A percentile compares a stretch with the other conserved stretches of the same genome.
These are phyloP conservation scores for Suhomyces anneliseae DNA, from an alignment of 1,139 yeast species.

Conservation along the genomic window DNA sequence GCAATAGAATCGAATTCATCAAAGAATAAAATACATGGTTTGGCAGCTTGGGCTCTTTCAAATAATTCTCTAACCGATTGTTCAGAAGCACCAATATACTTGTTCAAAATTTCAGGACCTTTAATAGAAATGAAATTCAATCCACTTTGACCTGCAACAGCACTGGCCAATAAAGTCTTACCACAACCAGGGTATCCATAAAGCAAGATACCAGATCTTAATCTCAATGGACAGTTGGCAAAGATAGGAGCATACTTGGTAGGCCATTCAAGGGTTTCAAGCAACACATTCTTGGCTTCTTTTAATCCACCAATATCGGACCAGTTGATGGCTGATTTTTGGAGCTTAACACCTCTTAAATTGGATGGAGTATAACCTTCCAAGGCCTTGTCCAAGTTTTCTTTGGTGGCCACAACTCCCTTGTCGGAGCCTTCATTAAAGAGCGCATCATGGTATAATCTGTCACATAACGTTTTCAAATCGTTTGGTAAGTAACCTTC, in stretches of 20 bases:
- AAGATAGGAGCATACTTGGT: constrained; percentile 94
- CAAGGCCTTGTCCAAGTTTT: constrained; percentile 57
- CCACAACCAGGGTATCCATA: constrained; percentile 99
- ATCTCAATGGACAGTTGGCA: constrained; percentile 78
- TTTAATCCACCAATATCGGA: constrained; percentile 83
- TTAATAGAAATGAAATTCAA: constrained; percentile 89
- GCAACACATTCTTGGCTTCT: constrained; percentile 70
- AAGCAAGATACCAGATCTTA: constrained; percentile 84
- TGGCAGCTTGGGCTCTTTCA: constrained; percentile 91
- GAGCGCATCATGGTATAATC: constrained; percentile 69
- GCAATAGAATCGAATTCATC: constrained; percentile 98
- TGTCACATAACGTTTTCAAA: constrained; percentile 66
- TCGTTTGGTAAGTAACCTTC: constrained; percentile 92
- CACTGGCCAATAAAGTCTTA: constrained; percentile 88
- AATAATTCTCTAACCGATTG: constrained; percentile 91
- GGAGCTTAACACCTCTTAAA: constrained; percentile 81
- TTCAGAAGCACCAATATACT: constrained; percentile 97
- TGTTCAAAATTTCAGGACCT: constrained; percentile 95
- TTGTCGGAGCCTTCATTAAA: constrained; percentile 27
- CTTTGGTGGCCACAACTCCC: constrained; percentile 20
- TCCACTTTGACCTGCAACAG: constrained; percentile 94
- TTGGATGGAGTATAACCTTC: constrained; percentile 76
- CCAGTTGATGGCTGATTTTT: constrained; percentile 79
- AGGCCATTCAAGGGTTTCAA: constrained; percentile 97
- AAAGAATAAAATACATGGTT: constrained; percentile 90